Base-by-base conservation (phyloP, 345 rosid species). In the Moringa oleifera region DNA sequence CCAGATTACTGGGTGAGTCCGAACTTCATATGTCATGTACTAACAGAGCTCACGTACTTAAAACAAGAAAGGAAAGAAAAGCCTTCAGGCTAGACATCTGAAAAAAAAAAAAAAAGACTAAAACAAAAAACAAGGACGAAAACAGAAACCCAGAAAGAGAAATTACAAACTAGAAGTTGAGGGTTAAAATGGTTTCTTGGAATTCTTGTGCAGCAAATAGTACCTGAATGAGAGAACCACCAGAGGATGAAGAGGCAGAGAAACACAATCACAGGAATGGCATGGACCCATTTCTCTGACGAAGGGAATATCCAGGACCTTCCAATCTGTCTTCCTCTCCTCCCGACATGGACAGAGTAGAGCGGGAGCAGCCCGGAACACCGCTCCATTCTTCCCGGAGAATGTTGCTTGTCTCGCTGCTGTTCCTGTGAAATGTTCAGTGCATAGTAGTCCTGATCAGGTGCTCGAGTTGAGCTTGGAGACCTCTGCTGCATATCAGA, bases 161-260 rank as follows among this genome's bases (percentile, higher is more conserved):
- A n/a, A n/a, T n/a, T n/a, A n/a, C n/a, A n/a, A n/a, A n/a, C n/a
- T n/a, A 28, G 33, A 28, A 28, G 8, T 8, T 8, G 8, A 28
- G 8, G 8, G 5, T 28, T 13, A 56, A 18, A 18, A 11, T 20
- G 62, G 53, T 13, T 28, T 63, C 20, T 20, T 57, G 68, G 52
- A 33, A 52, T 20, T 24, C n/a, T 41, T 53, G 53, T 47, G 36
- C 28, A 41, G 45, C 16, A 10, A 52, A n/a, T 12, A 0, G 50
- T 36, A 85, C 90, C 88, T 57, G 96, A 78, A 60, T 64, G 67
- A 59, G 85, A 84, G 81, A 78, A 71, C 67, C 75, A 73, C 88
- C 93, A 84, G 61, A 84, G 93, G n/a, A 75, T 72, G 79, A 80
- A 72, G 82, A 86, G 63, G 41, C 81, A 74, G 68, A 84, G 67